Evolutionary conservation across 306 rosid genomes (phyloP).

Genomic region (Ceratonia siliqua): DNA sequence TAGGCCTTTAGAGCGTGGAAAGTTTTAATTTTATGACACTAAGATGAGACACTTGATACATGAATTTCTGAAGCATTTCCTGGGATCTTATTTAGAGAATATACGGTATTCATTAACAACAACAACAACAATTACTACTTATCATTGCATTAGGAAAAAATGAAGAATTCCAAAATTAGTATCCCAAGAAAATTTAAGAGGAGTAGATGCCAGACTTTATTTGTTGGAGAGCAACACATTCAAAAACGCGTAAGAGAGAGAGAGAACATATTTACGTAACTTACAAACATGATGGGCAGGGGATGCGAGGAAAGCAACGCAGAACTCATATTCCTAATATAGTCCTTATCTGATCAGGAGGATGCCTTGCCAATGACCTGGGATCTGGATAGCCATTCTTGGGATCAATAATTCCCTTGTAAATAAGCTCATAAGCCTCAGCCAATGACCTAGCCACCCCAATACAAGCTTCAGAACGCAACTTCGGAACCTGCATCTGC

Average conservation of each 20-base stretch:
- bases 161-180: constrained; percentile 1
- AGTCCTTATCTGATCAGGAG: constrained; percentile 97
- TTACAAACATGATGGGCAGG: not conserved
- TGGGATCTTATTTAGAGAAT: not conserved
- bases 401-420: constrained; percentile 82
- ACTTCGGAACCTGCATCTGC: constrained; percentile 89
- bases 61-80: constrained; percentile 1
- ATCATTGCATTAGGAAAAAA: not conserved
- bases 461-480: constrained; percentile 85
- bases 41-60: not conserved
- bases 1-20: too few species aligned
- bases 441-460: constrained; percentile 83
- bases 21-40: too few species aligned
- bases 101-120: not conserved
- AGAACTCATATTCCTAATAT: constrained; percentile 78
- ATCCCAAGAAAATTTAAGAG: not conserved
- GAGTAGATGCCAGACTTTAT: constrained; percentile 19
- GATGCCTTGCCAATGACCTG: constrained; percentile 92
- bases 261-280: constrained; percentile 34
- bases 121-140: not conserved
- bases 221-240: constrained; percentile 14
- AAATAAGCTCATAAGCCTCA: constrained; percentile 77
- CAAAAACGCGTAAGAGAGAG: not conserved
- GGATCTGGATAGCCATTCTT: constrained; percentile 84
- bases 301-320: constrained; percentile 6